Evolutionary conservation across 352 stramenopile species (phyloP).

Genomic region (Phytophthora macrochlamydospora): DNA sequence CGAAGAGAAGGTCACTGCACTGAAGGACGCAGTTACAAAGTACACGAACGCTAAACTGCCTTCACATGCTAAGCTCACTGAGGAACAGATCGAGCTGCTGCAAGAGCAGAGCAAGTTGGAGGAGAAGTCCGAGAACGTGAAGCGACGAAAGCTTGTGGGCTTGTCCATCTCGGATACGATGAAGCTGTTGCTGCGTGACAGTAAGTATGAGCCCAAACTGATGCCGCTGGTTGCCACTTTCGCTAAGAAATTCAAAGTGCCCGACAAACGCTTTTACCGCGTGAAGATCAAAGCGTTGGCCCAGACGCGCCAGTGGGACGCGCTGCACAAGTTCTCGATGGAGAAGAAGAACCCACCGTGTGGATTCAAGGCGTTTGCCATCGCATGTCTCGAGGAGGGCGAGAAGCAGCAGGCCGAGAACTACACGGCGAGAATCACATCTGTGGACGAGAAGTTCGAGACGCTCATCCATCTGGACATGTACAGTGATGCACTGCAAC

Average conservation of each 20-base stretch:
- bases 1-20: constrained; percentile 66
- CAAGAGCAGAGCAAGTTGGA: constrained; percentile 86
- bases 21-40: constrained; percentile 74
- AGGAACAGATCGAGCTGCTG: constrained; percentile 89
- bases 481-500: constrained; percentile 79
- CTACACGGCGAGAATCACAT: constrained; percentile 83
- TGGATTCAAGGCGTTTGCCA: constrained; percentile 85
- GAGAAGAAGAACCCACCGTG: constrained; percentile 88
- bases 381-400: constrained; percentile 75
- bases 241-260: constrained; percentile 91
- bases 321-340: constrained; percentile 86
- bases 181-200: constrained; percentile 75
- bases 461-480: constrained; percentile 87
- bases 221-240: constrained; percentile 63
- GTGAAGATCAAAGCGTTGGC: constrained; percentile 91
- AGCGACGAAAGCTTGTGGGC: constrained; percentile 80
- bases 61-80: constrained; percentile 66
- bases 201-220: constrained; percentile 86
- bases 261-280: constrained; percentile 91
- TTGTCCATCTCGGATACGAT: constrained; percentile 90
- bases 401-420: constrained; percentile 85
- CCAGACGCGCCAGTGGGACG: constrained; percentile 87
- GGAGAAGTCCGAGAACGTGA: constrained; percentile 82
- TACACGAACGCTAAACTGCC: constrained; percentile 74
- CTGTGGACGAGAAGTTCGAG: constrained; percentile 87